Conservation (phyloP, 75 land plant genomes). For the Larix kaempferi region DNA sequence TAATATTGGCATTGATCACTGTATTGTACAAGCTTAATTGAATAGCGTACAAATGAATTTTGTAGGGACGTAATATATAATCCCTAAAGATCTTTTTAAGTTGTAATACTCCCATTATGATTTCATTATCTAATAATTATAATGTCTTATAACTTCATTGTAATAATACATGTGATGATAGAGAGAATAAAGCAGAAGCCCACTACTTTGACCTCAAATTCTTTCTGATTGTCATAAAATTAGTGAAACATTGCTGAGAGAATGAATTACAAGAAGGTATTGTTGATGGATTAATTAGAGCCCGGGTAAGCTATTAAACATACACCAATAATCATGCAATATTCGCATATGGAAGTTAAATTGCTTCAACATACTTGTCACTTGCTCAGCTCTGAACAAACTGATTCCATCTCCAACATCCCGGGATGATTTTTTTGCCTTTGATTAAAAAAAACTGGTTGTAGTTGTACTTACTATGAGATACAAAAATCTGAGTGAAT, state of each 20-base stretch:
- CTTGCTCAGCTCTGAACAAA: not conserved
- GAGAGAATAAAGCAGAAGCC: not conserved
- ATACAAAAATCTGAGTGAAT: not conserved
- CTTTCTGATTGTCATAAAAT: not conserved
- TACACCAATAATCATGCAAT: not conserved
- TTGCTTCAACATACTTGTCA: not conserved
- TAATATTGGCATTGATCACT: too few relatives aligned
- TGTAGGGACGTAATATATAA: too few relatives aligned
- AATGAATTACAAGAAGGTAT: not conserved
- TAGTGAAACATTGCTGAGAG: not conserved
- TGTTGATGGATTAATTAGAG: not conserved
- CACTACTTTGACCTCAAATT: too few relatives aligned
- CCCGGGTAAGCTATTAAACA: not conserved
- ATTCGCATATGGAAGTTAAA: not conserved
- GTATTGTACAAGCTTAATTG: too few relatives aligned
- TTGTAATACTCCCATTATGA: too few relatives aligned
- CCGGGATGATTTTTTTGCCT: not conserved
- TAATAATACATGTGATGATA: not conserved
- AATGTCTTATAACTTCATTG: not conserved
- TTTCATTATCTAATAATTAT: too few relatives aligned
- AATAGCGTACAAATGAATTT: too few relatives aligned
- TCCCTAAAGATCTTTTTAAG: too few relatives aligned
- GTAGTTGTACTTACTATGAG: not conserved
- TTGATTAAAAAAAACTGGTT: not conserved
- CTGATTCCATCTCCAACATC: not conserved